These are phyloP conservation scores for Spathaspora arborariae DNA, from an alignment of 805 yeast species.

Conservation along the genomic window DNA sequence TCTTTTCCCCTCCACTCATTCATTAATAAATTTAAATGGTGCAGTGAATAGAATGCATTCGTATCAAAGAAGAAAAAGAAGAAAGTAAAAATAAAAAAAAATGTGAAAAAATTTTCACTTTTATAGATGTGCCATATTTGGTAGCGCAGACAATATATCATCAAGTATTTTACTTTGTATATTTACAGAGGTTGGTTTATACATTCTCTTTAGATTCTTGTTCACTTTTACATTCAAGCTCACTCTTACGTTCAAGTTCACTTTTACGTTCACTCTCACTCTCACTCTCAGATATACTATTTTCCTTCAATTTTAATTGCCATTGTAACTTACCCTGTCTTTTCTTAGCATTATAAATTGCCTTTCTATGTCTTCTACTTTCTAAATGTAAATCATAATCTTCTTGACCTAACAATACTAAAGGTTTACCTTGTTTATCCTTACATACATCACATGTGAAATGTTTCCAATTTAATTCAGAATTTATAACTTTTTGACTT, in stretches of 20 bases:
- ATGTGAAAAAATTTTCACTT: neutral
- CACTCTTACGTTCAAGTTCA: neutral
- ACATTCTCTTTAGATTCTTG: no score
- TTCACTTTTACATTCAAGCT: no score
- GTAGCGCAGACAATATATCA: neutral
- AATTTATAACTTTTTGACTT: constrained; percentile 37
- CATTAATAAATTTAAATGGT: constrained; percentile 25
- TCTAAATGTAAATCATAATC: constrained; percentile 65
- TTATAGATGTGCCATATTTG: neutral
- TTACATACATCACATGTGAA: constrained; percentile 63
- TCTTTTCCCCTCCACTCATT: constrained; percentile 41
- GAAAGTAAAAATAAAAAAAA: neutral
- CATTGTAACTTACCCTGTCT: constrained; percentile 33
- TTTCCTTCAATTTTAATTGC: neutral
- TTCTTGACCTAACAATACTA: constrained; percentile 69
- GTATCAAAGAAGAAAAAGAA: constrained; percentile 29
- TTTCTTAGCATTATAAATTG: constrained; percentile 42
- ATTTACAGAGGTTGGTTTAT: no score
- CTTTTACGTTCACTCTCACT: neutral
- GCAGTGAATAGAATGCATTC: constrained; percentile 40
- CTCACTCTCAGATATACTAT: neutral
- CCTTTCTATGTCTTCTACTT: constrained; percentile 67
- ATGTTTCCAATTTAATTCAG: constrained; percentile 58
- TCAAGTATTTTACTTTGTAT: no score
- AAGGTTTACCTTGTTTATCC: constrained; percentile 48